Percentiles rank a stretch among this genome's conserved stretches.
Evolutionary conservation across 139 green algal genomes (phyloP).

Genomic region (Edaphochlamys debaryana): DNA sequence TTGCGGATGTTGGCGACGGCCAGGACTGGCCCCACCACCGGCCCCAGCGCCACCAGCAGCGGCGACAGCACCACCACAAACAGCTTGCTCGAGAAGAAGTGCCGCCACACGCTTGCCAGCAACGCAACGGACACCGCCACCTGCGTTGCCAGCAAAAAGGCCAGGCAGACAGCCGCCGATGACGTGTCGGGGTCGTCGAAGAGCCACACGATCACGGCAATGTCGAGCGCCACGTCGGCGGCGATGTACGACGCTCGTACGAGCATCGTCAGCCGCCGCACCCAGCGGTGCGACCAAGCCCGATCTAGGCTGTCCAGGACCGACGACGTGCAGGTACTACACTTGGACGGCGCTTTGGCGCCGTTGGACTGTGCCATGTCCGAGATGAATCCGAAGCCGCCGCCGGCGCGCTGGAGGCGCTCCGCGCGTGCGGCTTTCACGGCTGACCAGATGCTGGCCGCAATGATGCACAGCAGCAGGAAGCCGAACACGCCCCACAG

Average conservation of each 20-base stretch:
- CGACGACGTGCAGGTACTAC: neutral
- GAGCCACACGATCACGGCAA: conserved; percentile 44
- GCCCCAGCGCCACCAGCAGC: conserved; percentile 39
- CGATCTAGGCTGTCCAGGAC: neutral
- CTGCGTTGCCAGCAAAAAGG: conserved; percentile 47
- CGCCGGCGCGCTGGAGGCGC: no score
- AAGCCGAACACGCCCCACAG: conserved; percentile 46
- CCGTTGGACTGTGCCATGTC: neutral
- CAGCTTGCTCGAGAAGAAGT: conserved; percentile 34
- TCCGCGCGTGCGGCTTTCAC: neutral
- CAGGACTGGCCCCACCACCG: conserved; percentile 43
- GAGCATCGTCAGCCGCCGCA: conserved; percentile 32
- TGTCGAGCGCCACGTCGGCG: conserved; percentile 45
- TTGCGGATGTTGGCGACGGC: conserved; percentile 50
- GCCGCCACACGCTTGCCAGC: conserved; percentile 21
- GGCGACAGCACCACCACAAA: conserved; percentile 1
- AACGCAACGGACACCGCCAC: conserved; percentile 7
- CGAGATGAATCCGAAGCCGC: neutral
- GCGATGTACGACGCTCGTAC: conserved; percentile 14
- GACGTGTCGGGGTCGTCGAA: conserved; percentile 2
- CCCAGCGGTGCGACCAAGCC: conserved; percentile 21
- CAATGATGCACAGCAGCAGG: conserved; percentile 22
- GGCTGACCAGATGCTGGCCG: no score
- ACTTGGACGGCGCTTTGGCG: no score
- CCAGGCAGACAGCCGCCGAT: conserved; percentile 34